Evolutionary conservation across 345 rosid species (phyloP), one percentile per base, ranked within the genome.

Genomic region (Brassica napus): DNA sequence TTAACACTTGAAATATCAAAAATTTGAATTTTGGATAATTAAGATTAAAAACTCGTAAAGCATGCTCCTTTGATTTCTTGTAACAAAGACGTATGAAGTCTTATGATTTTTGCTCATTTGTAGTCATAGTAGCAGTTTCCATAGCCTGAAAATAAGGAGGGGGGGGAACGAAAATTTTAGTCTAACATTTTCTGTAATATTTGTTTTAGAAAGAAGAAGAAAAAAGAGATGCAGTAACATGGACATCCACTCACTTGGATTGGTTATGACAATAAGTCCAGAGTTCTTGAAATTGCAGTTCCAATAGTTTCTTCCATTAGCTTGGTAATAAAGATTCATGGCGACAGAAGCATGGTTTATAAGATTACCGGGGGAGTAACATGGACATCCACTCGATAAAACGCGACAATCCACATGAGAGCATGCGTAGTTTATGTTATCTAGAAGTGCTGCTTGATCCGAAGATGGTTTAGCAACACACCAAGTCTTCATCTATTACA

Each of bases 391-490:
- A 61, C 30, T 86, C 9, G 75, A 82, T 16, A 91, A 73, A 67
- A 88, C 63, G 4, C 75, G 72, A 79, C 96, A 91, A 55, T 88
- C 88, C 2, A 86, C 84, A 26, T 88, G 85, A 62, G 92, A 86
- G 77, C 93, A 91, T 2, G 91, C 88, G 6, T 23, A 91, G 72
- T 88, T 81, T 49, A 91, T 77, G 79, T 88, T 88, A 35, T 77
- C 88, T 28, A 79, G 3, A 21, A 89, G 90, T 14, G 87, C 39
- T 30, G 84, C 84, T 61, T 80, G 79, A 60, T 89, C 89, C 5
- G 92, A 84, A 18, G 96, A 89, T 58, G 92, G 92, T 82, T 91
- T 91, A 0, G 96, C 92, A 71, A 89, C 86, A 79, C 97, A 91
- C 97, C 91, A 87, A 1, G 89, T 85, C 81, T 84, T 86, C 88